These are phyloP conservation scores for Trichoderma gracile DNA, from an alignment of 2,329 filamentous ascomycete genomes.

Conservation along the genomic window DNA sequence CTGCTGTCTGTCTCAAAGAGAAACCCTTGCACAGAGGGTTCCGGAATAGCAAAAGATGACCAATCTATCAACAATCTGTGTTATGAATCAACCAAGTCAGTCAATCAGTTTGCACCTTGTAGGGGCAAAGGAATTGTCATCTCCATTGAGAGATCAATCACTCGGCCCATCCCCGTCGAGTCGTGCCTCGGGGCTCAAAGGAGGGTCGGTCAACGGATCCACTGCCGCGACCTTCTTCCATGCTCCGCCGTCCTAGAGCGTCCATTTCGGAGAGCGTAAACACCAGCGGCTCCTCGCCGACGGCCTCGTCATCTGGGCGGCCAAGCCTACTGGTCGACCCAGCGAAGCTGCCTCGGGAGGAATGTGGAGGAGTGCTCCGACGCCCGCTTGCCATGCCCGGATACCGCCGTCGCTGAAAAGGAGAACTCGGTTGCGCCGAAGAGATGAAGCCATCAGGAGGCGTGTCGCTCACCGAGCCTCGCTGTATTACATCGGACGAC, in stretches of 20 bases:
- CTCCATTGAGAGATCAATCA: neutral
- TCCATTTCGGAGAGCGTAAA: constrained; percentile 75
- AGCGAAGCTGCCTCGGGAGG: constrained; percentile 49
- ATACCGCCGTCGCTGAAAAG: constrained; percentile 51
- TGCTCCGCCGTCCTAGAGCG: constrained; percentile 56
- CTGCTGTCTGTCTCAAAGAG: neutral
- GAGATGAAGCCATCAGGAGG: constrained; percentile 49
- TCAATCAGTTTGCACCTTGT: constrained; percentile 1
- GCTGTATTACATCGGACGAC: constrained; percentile 44
- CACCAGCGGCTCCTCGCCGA: constrained; percentile 68
- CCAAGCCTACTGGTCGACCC: constrained; percentile 43
- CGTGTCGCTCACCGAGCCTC: constrained; percentile 48
- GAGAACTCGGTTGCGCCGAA: constrained; percentile 45
- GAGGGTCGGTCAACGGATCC: constrained; percentile 43
- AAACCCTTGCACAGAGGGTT: neutral
- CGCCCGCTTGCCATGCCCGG: constrained; percentile 44
- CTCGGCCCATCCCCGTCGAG: constrained; percentile 41
- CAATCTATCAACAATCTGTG: constrained; percentile 20
- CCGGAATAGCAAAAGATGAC: constrained; percentile 1
- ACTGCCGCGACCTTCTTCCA: constrained; percentile 54
- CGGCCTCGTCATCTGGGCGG: constrained; percentile 50
- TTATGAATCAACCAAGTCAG: constrained; percentile 13
- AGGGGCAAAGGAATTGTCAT: neutral
- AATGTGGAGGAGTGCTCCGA: constrained; percentile 47
- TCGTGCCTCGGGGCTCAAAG: constrained; percentile 44